Percentiles rank a stretch among this genome's conserved stretches.
phyloP scores from a whole-genome alignment of 2,329 filamentous ascomycete species.

The Beauveria sp. region DNA sequence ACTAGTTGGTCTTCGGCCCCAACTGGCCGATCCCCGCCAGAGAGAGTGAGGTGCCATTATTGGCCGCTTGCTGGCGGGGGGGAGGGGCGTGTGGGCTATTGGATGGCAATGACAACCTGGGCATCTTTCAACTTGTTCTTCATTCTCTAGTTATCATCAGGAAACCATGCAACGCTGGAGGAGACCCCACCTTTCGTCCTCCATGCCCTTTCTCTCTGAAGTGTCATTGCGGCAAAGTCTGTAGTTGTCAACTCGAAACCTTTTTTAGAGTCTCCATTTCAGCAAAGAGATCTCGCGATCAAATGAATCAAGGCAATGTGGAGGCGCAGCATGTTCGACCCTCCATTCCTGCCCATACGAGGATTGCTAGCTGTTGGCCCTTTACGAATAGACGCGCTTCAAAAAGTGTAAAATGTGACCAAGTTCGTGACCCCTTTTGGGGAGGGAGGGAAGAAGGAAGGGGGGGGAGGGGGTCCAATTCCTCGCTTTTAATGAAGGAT shows the following conservation, averaged over 20 bases:
- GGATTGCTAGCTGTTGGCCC: background rate
- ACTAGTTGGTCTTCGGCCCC: background rate
- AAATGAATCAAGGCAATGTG: background rate
- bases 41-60: background rate
- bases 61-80: background rate
- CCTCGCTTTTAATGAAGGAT: too few relatives aligned
- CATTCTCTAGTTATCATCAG: background rate
- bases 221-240: background rate
- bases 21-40: background rate
- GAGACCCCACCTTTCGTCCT: background rate
- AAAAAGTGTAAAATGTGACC: background rate
- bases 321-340: conserved; percentile 4
- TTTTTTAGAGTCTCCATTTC: background rate
- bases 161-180: background rate
- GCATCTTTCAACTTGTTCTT: background rate
- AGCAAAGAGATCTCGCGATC: background rate
- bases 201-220: background rate
- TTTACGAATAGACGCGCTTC: background rate
- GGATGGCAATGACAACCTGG: background rate
- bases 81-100: too few relatives aligned
- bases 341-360: conserved; percentile 4
- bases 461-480: too few relatives aligned
- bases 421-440: background rate
- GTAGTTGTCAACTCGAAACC: background rate
- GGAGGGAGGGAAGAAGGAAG: too few relatives aligned